A percentile compares a stretch with the other conserved stretches of the same genome.
Evolutionary conservation across 2,329 filamentous ascomycete genomes (phyloP).

Genomic region (Nakataea oryzae): DNA sequence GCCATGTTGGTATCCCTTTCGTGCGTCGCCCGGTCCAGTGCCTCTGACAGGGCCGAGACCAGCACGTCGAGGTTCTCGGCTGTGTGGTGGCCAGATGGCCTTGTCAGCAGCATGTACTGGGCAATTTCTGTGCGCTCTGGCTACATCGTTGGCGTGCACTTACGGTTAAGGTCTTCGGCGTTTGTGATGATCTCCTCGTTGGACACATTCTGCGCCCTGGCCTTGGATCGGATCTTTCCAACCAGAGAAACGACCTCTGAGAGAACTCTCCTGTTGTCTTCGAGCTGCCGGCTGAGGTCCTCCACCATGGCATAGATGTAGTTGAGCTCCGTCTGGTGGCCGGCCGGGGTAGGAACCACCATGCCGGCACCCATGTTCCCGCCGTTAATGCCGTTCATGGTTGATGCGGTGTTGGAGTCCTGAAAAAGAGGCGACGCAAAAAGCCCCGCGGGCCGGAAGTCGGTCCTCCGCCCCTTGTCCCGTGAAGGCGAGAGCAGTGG

Average conservation of each 20-base stretch:
- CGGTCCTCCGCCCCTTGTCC: not conserved
- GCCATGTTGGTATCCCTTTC: constrained; percentile 50
- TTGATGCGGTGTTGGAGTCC: not conserved
- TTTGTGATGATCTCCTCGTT: constrained; percentile 49
- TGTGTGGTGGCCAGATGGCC: not conserved
- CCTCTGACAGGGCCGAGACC: constrained; percentile 49
- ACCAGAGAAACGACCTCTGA: constrained; percentile 54
- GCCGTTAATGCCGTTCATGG: constrained; percentile 41
- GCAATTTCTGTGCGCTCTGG: not conserved
- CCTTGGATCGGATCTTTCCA: constrained; percentile 48
- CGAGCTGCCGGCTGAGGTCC: constrained; percentile 51
- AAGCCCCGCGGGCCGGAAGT: not conserved
- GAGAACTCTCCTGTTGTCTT: constrained; percentile 50
- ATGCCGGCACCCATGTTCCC: constrained; percentile 31
- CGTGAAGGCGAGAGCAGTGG: not conserved
- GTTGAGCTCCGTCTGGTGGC: constrained; percentile 57
- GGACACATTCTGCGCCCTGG: constrained; percentile 36
- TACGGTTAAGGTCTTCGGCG: constrained; percentile 48
- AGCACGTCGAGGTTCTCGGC: constrained; percentile 33
- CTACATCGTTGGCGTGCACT: constrained; percentile 5
- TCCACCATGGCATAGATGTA: constrained; percentile 61
- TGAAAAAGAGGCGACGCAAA: not conserved
- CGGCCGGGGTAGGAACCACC: constrained; percentile 50
- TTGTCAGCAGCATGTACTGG: not conserved
- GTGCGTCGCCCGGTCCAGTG: constrained; percentile 50